Base-by-base conservation (phyloP, 2,329 filamentous ascomycete genomes). In the Tolypocladium tropicale region DNA sequence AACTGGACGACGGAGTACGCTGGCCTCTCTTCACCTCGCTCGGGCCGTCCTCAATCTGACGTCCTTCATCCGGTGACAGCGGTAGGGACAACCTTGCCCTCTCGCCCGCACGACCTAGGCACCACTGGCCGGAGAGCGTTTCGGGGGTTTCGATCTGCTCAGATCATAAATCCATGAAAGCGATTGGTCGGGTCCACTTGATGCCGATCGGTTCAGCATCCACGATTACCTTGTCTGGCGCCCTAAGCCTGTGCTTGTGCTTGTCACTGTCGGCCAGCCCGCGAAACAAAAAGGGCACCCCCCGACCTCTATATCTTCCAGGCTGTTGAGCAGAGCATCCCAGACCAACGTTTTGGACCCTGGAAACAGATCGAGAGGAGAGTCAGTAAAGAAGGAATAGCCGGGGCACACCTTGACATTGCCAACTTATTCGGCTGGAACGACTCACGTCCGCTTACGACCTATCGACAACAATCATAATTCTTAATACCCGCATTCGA, bases 101-200 rank as follows among this genome's bases (percentile, higher is more conserved):
- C 54, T 46, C 54, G 48, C 32, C 39, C 39, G 37, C 18, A 50
- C 39, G 54, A 53, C 23, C 41, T 53, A 53, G 33, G 55, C 52
- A 46, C 52, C 55, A 50, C 53, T 56, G 28, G 54, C 54, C 56
- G 49, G 53, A 51, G 57, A 43, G 56, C 56, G 60, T 62, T 60
- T 62, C 60, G 59, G 54, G 52, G 53, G 60, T 62, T 62, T 61
- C 59, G 55, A 59, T 62, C 56, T 55, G 53, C 53, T 59, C 52
- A 51, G 55, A 52, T 54, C 41, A 55, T 25, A 55, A 57, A 36
- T 53, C 53, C 39, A 48, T 59, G 53, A 55, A 57, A 56, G 57
- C 59, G 55, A 58, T 56, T 49, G 46, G 28, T 18, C 43, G 54
- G 56, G 57, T 57, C 59, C 59, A 59, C 56, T 54, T 41, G 46